These are phyloP conservation scores for Fusarium sp. DNA, from an alignment of 2,329 filamentous ascomycete genomes.

Conservation along the genomic window DNA sequence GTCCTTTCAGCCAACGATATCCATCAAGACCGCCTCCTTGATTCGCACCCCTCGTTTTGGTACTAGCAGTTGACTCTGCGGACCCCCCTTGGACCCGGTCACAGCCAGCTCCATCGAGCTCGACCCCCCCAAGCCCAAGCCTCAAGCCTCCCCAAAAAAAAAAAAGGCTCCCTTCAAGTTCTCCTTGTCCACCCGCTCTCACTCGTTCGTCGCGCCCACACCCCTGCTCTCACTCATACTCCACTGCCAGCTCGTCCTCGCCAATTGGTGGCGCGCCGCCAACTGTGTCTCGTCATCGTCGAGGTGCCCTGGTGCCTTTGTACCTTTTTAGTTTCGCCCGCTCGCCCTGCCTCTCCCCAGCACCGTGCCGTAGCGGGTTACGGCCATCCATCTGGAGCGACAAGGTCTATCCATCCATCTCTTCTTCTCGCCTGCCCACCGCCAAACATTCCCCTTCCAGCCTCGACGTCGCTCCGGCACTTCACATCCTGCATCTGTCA, in stretches of 20 bases:
- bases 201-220: slow-evolving; percentile 37
- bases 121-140: slow-evolving; percentile 23
- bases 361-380: slow-evolving; percentile 34
- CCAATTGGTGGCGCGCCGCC: slow-evolving; percentile 44
- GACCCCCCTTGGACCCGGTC: slow-evolving; percentile 22
- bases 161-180: slow-evolving; percentile 32
- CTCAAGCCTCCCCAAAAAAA: slow-evolving; percentile 12
- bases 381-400: slow-evolving; percentile 37
- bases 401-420: slow-evolving; percentile 41
- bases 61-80: slow-evolving; percentile 14
- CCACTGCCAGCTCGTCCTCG: slow-evolving; percentile 39
- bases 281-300: slow-evolving; percentile 47
- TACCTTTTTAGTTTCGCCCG: slow-evolving; percentile 42
- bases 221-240: slow-evolving; percentile 39
- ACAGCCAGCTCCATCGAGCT: slow-evolving; percentile 30
- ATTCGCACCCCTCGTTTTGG: slow-evolving; percentile 29
- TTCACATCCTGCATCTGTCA: slow-evolving; percentile 24
- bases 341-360: slow-evolving; percentile 44
- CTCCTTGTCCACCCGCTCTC: slow-evolving; percentile 36
- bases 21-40: slow-evolving; percentile 15
- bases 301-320: slow-evolving; percentile 43
- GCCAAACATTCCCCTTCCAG: slow-evolving; percentile 41
- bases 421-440: slow-evolving; percentile 39
- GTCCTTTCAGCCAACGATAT: slow-evolving; percentile 35
- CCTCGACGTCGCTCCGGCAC: slow-evolving; percentile 33